Percentiles rank a stretch among this genome's conserved stretches.
Evolutionary conservation across 2,329 filamentous ascomycete species (phyloP).

Genomic region (Cladophialophora carrionii): DNA sequence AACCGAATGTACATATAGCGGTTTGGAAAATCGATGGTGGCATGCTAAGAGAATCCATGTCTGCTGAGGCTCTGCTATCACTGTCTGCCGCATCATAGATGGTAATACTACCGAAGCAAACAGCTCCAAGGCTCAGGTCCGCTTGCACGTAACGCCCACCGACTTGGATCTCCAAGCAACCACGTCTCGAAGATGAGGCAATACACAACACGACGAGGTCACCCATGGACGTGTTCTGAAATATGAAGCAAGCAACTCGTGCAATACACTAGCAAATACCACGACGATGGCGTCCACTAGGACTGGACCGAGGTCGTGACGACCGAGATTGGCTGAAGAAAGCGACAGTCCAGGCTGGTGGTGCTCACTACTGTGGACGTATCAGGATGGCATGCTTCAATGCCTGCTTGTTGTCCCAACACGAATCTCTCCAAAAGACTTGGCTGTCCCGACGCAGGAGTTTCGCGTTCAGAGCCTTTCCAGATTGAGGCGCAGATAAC

Average conservation of each 20-base stretch:
- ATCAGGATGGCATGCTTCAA: not conserved
- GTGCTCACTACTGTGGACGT: not conserved
- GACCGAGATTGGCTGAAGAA: not conserved
- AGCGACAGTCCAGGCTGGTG: not conserved
- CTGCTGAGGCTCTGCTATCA: not conserved
- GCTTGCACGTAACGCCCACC: not conserved
- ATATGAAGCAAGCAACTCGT: not conserved
- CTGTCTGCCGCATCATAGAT: not conserved
- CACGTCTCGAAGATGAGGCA: not conserved
- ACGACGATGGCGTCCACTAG: no score
- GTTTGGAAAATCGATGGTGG: not conserved
- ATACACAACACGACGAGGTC: not conserved
- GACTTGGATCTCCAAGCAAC: not conserved
- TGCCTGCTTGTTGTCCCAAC: not conserved
- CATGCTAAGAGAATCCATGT: not conserved
- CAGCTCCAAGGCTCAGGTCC: not conserved
- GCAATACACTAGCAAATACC: not conserved
- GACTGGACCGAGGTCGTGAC: not conserved
- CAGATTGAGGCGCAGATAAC: conserved; percentile 22
- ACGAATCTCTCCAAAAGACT: conserved; percentile 1
- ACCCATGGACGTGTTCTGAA: not conserved
- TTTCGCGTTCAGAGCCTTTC: conserved; percentile 27
- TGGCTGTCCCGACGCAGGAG: conserved; percentile 11
- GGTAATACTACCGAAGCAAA: not conserved
- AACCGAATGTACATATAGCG: conserved; percentile 7